Evolutionary conservation across 306 rosid species (phyloP), one percentile per base, ranked within the genome.

Genomic region (Vicia sativa): DNA sequence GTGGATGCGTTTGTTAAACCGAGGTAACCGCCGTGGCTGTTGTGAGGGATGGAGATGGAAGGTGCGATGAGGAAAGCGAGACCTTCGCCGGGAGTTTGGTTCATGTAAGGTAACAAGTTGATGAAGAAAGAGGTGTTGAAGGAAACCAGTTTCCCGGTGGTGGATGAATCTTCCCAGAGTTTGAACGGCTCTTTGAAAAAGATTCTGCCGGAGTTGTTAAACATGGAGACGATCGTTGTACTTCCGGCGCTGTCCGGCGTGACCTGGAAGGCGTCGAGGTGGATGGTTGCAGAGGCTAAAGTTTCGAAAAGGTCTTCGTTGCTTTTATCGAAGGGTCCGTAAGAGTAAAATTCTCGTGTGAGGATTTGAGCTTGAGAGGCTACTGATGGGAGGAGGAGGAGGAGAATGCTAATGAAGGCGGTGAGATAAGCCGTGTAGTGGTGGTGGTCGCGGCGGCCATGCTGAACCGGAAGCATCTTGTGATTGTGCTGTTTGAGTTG

Each of bases 1-100:
- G 78, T 77, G 78, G 86, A 11, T 62, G 86, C 42, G 84, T 89
- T 89, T 25, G 96, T 89, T 67, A 89, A 79, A 12, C 93, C 96
- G 18, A 89, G 82, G 21, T 73, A 89, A 3, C 79, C 46, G 42
- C 93, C 96, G 7, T 38, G 1, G 53, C 96, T 89, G 66, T 61
- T 71, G 0, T 0, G 2, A 3, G 93, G 93, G 12, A 80, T 0
- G 2, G 65, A 29, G 10, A 57, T 5, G 5, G 78, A 45, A 0
- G 96, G 86, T 0, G 92, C 82, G 9, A 89, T 70, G 37, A 87
- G 0, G 63, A 89, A 89, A 31, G 96, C 73, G 2, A 89, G 38
- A 10, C 93, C 96, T 65, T 89, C 96, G 0, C 91, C 96, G 2
- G 85, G 87, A 8, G 72, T 10, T 1, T 37, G 29, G 52, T 39